A percentile compares a stretch with the other conserved stretches of the same genome.
Conservation (phyloP, 495 filamentous ascomycete genomes). For the Neurospora sp. region DNA sequence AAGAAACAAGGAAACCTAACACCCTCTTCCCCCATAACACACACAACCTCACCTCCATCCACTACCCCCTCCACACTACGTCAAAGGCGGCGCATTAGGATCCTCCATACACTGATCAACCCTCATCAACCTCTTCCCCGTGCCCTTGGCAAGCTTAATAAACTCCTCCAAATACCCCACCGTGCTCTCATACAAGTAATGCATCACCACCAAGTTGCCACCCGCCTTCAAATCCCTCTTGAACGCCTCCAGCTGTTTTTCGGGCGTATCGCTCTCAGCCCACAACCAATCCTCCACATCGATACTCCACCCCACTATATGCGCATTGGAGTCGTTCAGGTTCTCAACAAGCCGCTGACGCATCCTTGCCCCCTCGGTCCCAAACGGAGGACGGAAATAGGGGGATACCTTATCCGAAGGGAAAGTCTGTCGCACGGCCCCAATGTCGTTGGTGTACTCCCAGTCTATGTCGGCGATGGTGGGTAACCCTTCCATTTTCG, state of each 20-base stretch:
- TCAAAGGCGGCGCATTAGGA: conserved; percentile 50
- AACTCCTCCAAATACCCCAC: conserved; percentile 58
- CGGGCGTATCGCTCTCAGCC: conserved; percentile 53
- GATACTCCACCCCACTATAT: conserved; percentile 64
- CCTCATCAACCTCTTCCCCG: conserved; percentile 61
- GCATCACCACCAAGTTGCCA: conserved; percentile 67
- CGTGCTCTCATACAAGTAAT: conserved; percentile 61
- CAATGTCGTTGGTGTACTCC: conserved; percentile 55
- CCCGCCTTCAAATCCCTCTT: conserved; percentile 53
- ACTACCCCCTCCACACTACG: neutral
- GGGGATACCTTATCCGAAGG: conserved; percentile 16
- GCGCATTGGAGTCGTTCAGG: conserved; percentile 10
- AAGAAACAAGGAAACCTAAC: neutral
- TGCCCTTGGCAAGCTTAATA: conserved; percentile 56
- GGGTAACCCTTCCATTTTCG: conserved; percentile 57
- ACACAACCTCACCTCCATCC: neutral
- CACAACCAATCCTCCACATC: conserved; percentile 76
- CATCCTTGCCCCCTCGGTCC: conserved; percentile 62
- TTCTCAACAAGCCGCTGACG: conserved; percentile 32
- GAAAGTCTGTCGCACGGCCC: conserved; percentile 44
- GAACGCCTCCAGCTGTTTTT: conserved; percentile 69
- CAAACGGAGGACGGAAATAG: conserved; percentile 73
- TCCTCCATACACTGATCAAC: conserved; percentile 74
- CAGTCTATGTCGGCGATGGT: conserved; percentile 54
- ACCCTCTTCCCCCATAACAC: neutral